Base-by-base conservation (phyloP, 257 asterid genomes). In the Osmanthus fragrans region DNA sequence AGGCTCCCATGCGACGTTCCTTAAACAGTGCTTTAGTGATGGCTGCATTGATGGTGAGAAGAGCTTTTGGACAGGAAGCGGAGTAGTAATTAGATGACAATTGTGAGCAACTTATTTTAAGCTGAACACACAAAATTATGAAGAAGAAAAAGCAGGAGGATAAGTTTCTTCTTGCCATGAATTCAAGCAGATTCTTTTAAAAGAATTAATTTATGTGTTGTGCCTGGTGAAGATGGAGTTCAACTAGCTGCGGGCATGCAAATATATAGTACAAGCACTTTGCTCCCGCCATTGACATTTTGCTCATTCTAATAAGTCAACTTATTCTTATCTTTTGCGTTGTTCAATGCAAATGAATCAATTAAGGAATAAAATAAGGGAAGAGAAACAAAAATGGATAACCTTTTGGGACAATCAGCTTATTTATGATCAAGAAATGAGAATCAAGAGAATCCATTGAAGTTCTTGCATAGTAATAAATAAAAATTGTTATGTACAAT, bases 1-100 rank as follows among this genome's bases (percentile, higher is more conserved):
- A 89, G 15, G 94, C 92, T 2, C 86, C 96, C 86, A 89, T 85
- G 75, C 96, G 94, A 21, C 77, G 89, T 70, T 91, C 96, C 71
- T 85, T 86, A 13, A 51, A 60, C 10, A 89, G 82, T 12, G 90
- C 90, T 29, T 37, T 80, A 2, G 64, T 45, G 27, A 89, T 90
- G 0, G 58, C 79, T 7, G 72, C 60, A 76, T 77, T 84, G 71
- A 91, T 86, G 47, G 86, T 87, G 80, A 79, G 54, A 54, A 85
- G 87, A 70, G 94, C 94, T 51, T 6, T 73, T 0, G 96, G 91
- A 72, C 96, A 91, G 5, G 88, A 80, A 30, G 36, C 49, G 0
- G 82, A 76, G 80, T 91, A 91, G 79, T 84, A 84, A n/a, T 81
- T 70, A 1, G 87, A 19, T 2, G 88, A 74, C 27, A 87, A 21